Evolutionary conservation across 192 early-diverging fungal genomes (phyloP).

Genomic region (Coemansia sp.): DNA sequence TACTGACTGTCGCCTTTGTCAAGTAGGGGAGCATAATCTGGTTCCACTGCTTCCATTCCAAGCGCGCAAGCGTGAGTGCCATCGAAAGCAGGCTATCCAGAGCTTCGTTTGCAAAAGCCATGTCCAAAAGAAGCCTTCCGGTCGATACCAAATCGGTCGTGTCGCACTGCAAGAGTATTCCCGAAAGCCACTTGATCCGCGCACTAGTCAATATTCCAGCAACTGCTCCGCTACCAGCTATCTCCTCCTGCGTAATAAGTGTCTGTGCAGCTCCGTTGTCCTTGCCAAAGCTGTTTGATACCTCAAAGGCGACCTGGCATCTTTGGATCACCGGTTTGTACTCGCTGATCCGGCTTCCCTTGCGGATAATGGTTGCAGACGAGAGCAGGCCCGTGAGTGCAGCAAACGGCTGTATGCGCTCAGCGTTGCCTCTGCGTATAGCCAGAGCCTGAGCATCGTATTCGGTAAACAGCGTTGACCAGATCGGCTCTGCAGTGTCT

Average conservation of each 20-base stretch:
- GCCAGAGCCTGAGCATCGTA: slow-evolving; percentile 27
- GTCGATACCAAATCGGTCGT: slow-evolving; percentile 31
- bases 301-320: slow-evolving; percentile 28
- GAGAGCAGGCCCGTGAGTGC: slow-evolving; percentile 26
- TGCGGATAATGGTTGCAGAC: slow-evolving; percentile 35
- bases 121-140: slow-evolving; percentile 37
- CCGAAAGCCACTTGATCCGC: slow-evolving; percentile 34
- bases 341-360: slow-evolving; percentile 42
- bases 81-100: slow-evolving; percentile 61
- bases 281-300: not conserved
- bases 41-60: slow-evolving; percentile 73
- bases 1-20: slow-evolving; percentile 34
- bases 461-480: slow-evolving; percentile 30
- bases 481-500: slow-evolving; percentile 32
- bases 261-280: not conserved
- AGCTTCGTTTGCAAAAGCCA: slow-evolving; percentile 23
- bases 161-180: slow-evolving; percentile 31
- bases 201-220: slow-evolving; percentile 18
- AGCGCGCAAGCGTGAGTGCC: slow-evolving; percentile 64
- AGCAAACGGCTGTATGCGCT: slow-evolving; percentile 18
- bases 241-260: not conserved
- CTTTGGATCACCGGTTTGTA: slow-evolving; percentile 38
- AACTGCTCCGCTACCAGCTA: not conserved
- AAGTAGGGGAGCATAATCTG: slow-evolving; percentile 75
- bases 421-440: not conserved